Evolutionary conservation across 164 flowering plant genomes (phyloP), one percentile per base, ranked within the genome.

Genomic region (Buxus sempervirens): DNA sequence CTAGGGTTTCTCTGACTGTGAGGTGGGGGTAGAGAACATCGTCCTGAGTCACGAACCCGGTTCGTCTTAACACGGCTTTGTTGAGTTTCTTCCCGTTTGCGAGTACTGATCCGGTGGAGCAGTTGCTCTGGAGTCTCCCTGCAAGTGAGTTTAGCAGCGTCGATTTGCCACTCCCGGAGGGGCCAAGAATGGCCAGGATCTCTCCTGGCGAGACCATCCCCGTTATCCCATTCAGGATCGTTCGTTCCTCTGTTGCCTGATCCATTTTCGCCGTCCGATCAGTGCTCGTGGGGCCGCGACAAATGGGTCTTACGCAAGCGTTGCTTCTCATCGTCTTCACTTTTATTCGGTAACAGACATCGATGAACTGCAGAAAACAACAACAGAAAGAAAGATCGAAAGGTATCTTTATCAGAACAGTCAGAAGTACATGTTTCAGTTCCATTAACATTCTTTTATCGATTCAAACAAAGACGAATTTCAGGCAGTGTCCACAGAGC

Each of bases 91-190:
- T 55, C 66, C 71, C 77, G 79, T 93, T 93, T 19, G 83, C 85
- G 19, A 84, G 83, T 26, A 93, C 69, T 3, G 87, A 54, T 54
- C 96, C 96, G 64, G 89, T 82, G 72, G 80, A 67, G 38, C 77
- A 57, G n/a, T 65, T 73, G 0, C 81, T 82, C 8, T 72, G 84
- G 61, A 88, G 79, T 32, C 96, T 72, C 0, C 98, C 96, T 0
- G 92, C 91, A 0, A 93, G 80, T 0, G 88, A 88, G 68, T 81
- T 87, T 2, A 93, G 82, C 9, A 93, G 87, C 32, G 98, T 93
- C 4, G 98, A 89, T 78, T 93, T 93, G 0, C 98, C 98, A 61
- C 98, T 88, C 9, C 98, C 98, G 0, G 98, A 93, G 0, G 98
- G 98, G 6, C 98, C 98, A 0, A 93, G 90, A 14, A 93, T 67